Percentiles rank a stretch among this genome's conserved stretches.
Conservation (phyloP, 352 stramenopile genomes). For the Elongisporangium undulatum region DNA sequence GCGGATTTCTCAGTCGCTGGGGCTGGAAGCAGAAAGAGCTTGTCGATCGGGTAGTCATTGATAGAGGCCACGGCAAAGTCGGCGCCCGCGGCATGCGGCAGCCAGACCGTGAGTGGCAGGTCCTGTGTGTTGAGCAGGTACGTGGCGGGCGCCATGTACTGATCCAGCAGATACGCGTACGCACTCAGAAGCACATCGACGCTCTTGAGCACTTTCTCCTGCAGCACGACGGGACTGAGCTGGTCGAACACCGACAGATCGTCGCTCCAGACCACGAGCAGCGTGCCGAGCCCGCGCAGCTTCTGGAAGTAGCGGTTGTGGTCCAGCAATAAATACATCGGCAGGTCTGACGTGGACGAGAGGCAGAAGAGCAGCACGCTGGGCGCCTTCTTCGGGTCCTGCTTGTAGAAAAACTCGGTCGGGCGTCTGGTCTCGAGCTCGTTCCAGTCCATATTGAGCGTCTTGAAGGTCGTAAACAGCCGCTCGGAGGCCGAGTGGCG, state of each 20-base stretch:
- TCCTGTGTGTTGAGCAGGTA: slow-evolving; percentile 41
- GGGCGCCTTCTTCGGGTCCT: slow-evolving; percentile 54
- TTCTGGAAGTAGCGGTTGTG: slow-evolving; percentile 68
- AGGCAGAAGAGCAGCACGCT: slow-evolving; percentile 75
- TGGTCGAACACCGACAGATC: slow-evolving; percentile 81
- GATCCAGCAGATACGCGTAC: slow-evolving; percentile 76
- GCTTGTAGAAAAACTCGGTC: slow-evolving; percentile 55
- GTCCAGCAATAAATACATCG: slow-evolving; percentile 56
- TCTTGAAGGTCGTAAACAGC: slow-evolving; percentile 65
- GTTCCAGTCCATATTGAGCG: slow-evolving; percentile 45
- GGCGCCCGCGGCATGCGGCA: slow-evolving; percentile 55
- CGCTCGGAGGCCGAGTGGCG: slow-evolving; percentile 44
- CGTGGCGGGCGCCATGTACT: slow-evolving; percentile 67
- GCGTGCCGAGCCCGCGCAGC: slow-evolving; percentile 53
- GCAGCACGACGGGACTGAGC: slow-evolving; percentile 53
- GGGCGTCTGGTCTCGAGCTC: slow-evolving; percentile 54
- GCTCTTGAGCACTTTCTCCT: slow-evolving; percentile 58
- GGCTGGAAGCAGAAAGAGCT: slow-evolving; percentile 44
- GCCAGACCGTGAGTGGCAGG: slow-evolving; percentile 58
- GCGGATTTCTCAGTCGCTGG: slow-evolving; percentile 38
- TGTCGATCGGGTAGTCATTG: slow-evolving; percentile 70
- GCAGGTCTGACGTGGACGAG: slow-evolving; percentile 60
- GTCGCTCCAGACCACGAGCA: slow-evolving; percentile 76
- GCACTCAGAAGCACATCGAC: slow-evolving; percentile 65
- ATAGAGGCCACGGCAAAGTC: slow-evolving; percentile 62